Evolutionary conservation across 129 eudicot genomes (phyloP).

Genomic region (Arctium minus): DNA sequence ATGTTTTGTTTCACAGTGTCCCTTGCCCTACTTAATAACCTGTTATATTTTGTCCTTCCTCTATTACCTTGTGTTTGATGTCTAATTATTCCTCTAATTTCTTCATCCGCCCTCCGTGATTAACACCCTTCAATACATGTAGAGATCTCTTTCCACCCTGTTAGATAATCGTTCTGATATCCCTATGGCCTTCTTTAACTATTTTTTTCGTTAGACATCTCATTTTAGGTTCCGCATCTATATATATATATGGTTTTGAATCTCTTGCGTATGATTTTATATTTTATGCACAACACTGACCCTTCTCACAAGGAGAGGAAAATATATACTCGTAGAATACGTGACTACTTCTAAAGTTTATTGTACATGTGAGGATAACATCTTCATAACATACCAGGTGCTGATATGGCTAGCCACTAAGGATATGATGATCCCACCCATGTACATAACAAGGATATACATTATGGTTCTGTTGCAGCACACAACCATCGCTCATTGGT

Average conservation of each 20-base stretch:
- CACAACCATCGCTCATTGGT: neutral
- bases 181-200: neutral
- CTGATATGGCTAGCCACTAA: neutral
- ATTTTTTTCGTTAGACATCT: neutral
- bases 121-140: neutral
- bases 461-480: neutral
- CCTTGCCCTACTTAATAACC: neutral
- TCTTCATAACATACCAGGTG: neutral
- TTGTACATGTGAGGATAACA: neutral
- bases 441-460: neutral
- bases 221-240: neutral
- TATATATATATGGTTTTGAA: neutral
- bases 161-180: neutral
- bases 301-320: neutral
- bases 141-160: neutral
- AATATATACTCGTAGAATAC: neutral
- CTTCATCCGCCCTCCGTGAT: neutral
- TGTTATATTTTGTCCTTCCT: too few species aligned
- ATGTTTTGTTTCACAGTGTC: neutral
- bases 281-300: neutral
- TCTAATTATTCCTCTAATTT: neutral
- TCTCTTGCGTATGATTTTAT: neutral
- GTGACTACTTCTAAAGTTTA: neutral
- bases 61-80: neutral
- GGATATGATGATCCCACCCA: neutral